phyloP scores from a whole-genome alignment of 306 rosid genomes.

The Macrotyloma uniflorum region DNA sequence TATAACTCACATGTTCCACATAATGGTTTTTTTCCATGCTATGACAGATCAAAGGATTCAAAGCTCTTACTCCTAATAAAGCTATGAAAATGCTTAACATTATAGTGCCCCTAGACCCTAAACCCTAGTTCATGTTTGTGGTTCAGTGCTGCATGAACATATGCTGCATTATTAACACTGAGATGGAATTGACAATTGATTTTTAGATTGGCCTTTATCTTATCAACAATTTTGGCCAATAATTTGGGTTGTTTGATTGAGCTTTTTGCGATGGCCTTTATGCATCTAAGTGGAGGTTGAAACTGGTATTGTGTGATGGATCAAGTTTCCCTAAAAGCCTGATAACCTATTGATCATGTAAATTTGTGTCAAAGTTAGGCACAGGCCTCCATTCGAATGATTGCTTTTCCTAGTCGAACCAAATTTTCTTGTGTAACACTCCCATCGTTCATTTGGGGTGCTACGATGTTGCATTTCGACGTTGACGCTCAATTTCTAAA shows the following conservation, averaged over 20 bases:
- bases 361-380: slow-evolving; percentile 1
- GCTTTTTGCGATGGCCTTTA: not conserved
- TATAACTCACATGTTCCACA: not conserved
- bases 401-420: not conserved
- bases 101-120: not conserved
- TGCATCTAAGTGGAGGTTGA: not conserved
- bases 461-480: not conserved
- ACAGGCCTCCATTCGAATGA: not conserved
- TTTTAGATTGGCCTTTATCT: not conserved
- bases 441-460: slow-evolving; percentile 7
- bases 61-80: too few species aligned
- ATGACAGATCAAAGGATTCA: too few species aligned
- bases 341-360: not conserved
- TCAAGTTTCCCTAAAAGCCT: not conserved
- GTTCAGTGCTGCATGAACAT: not conserved
- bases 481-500: not conserved
- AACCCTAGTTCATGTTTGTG: not conserved
- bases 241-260: not conserved
- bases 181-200: not conserved
- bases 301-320: slow-evolving; percentile 2
- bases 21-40: not conserved
- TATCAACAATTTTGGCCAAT: not conserved
- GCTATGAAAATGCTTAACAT: not conserved
- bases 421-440: not conserved
- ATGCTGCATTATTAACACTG: too few species aligned